Evolutionary conservation across 1,284 basidiomycete species (phyloP).

Genomic region (Trichosporon asahii): DNA sequence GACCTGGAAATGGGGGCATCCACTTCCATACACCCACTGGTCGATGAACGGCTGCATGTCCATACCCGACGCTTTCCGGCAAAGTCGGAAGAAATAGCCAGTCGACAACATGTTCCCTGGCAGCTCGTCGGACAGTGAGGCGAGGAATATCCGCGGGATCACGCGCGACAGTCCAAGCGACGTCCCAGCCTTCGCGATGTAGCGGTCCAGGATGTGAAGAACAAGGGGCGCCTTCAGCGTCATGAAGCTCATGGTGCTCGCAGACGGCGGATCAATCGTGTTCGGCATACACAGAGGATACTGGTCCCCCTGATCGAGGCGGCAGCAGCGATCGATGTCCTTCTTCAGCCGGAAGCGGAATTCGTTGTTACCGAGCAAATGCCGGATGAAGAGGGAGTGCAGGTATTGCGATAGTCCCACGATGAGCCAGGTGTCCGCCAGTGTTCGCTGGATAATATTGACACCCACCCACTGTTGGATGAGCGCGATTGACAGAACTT

Average conservation of each 20-base stretch:
- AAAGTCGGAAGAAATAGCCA: conserved; percentile 82
- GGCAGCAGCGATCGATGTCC: conserved; percentile 90
- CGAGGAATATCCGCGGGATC: conserved; percentile 89
- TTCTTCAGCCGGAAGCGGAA: conserved; percentile 93
- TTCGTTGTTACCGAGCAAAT: conserved; percentile 92
- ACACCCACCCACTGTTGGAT: conserved; percentile 97
- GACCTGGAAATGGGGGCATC: conserved; percentile 87
- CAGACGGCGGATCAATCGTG: conserved; percentile 72
- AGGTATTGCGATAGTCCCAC: conserved; percentile 91
- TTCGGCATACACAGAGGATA: conserved; percentile 92
- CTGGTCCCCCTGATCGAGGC: conserved; percentile 83
- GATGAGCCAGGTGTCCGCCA: conserved; percentile 93
- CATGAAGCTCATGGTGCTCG: conserved; percentile 74
- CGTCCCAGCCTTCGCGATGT: conserved; percentile 90
- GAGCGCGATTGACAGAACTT: conserved; percentile 78
- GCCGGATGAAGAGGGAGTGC: conserved; percentile 80
- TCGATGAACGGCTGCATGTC: conserved; percentile 88
- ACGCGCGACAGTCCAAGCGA: conserved; percentile 91
- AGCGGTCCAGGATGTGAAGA: conserved; percentile 89
- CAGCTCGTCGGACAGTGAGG: conserved; percentile 88
- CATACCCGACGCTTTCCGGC: conserved; percentile 87
- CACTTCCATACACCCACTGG: conserved; percentile 98
- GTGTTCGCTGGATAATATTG: conserved; percentile 91
- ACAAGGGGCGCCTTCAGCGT: conserved; percentile 94
- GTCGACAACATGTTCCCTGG: conserved; percentile 83